These are phyloP conservation scores for Ophiostoma sp. DNA, from an alignment of 2,329 filamentous ascomycete genomes.

Conservation along the genomic window DNA sequence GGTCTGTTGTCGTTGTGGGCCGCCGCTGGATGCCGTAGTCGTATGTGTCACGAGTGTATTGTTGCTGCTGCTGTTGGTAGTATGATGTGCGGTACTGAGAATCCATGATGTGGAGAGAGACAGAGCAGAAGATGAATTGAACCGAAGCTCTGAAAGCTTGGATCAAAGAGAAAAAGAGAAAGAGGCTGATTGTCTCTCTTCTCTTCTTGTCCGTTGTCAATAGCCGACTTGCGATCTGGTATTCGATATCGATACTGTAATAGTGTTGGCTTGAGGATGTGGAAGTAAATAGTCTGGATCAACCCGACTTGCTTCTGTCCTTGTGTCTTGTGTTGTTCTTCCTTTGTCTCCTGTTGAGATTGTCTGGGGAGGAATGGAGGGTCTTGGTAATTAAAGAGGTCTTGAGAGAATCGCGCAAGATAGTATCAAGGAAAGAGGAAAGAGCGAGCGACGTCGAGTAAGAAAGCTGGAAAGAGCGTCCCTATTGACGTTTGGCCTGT, in stretches of 20 bases:
- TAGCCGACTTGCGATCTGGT: neutral
- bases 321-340: neutral
- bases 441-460: conserved; percentile 15
- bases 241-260: conserved; percentile 9
- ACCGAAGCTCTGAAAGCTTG: neutral
- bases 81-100: conserved; percentile 52
- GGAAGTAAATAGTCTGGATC: neutral
- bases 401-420: neutral
- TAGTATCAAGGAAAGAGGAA: conserved; percentile 9
- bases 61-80: conserved; percentile 34
- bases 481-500: conserved; percentile 26
- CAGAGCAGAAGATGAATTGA: neutral
- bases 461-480: conserved; percentile 9
- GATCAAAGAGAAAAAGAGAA: neutral
- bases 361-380: conserved; percentile 4
- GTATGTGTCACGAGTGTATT: conserved; percentile 38
- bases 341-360: neutral
- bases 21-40: conserved; percentile 33
- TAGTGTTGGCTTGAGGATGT: neutral
- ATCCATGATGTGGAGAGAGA: conserved; percentile 16
- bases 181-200: neutral
- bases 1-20: conserved; percentile 32
- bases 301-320: neutral
- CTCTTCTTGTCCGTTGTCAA: no score
- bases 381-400: conserved; percentile 7